Base-by-base conservation (phyloP, 2,329 filamentous ascomycete genomes). In the Coniochaeta sp. region DNA sequence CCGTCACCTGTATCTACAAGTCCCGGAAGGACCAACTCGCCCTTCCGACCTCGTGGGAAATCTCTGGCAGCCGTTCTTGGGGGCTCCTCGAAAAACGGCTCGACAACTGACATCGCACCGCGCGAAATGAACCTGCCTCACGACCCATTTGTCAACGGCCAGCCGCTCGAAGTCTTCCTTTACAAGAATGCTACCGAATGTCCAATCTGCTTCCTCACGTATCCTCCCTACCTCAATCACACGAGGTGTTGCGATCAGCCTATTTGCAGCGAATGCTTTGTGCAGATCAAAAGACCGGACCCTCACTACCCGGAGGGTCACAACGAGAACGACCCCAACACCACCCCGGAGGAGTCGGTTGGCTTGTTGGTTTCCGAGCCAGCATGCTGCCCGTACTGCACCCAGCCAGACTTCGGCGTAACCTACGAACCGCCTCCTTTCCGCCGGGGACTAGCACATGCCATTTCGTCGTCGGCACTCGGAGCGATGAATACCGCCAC, bases 261-360 rank as follows among this genome's bases (percentile, higher is more conserved):
- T 6, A 98, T 99, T 63, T 99, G 95, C 75, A 98, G 93, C 47
- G 95, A 99, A 76, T 99, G 95, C 73, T 99, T 99, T 69, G 95
- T 99, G 4, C 95, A 99, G 73, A 99, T 99, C 72, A 98, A 97
- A 73, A 86, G 95, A 47, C 88, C 92, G 4, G 93, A 99, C 65
- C 93, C 92, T 10, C 91, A 97, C 72, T 86, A 92, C 42, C 91
- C 91, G 1, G 91, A 96, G 71, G 90, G 95, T 69, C 79, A 82
- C 61, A 34, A 56, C 30, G 54, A 56, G 32, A 81, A 79, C n/a
- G 77, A 83, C 32, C 65, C 69, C 24, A 63, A 70, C 61, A 67
- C 72, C n/a, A 75, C 72, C 16, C 74, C 80, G 0, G 81, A 84
- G 19, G 80, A 83, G 60, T 73, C 74, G 2, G 78, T 81, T 0